Percentiles rank a stretch among this genome's conserved stretches.
These are phyloP conservation scores for Phytophthora pluvialis DNA, from an alignment of 352 stramenopile genomes.

Conservation along the genomic window DNA sequence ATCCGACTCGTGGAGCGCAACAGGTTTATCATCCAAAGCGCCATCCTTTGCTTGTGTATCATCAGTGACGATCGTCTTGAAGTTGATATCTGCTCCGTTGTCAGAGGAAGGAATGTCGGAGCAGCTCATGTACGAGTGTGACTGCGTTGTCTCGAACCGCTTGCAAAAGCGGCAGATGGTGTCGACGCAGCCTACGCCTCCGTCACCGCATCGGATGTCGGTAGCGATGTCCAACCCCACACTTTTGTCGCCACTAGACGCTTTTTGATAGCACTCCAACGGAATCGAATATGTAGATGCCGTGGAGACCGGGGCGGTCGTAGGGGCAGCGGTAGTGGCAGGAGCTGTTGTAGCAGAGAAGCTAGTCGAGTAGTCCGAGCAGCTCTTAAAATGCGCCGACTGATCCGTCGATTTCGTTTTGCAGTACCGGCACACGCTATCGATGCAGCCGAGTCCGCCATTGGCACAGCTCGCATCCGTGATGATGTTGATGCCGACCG, in stretches of 20 bases:
- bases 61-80: conserved; percentile 28
- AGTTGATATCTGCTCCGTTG: conserved; percentile 33
- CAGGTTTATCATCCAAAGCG: conserved; percentile 2
- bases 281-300: conserved; percentile 25
- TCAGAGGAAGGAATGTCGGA: conserved; percentile 23
- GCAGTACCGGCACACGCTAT: conserved; percentile 34
- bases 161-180: conserved; percentile 41
- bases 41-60: conserved; percentile 11
- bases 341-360: not conserved
- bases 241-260: conserved; percentile 28
- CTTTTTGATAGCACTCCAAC: conserved; percentile 29
- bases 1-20: conserved; percentile 13
- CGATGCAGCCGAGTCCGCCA: conserved; percentile 38
- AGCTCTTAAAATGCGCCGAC: conserved; percentile 32
- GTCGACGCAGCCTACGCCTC: conserved; percentile 38
- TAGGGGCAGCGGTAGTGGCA: not conserved
- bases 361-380: conserved; percentile 14
- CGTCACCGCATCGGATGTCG: conserved; percentile 41
- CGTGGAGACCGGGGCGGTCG: conserved; percentile 9
- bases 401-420: conserved; percentile 30
- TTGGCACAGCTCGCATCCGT: conserved; percentile 31
- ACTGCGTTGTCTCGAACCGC: conserved; percentile 33
- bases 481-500: conserved; percentile 34
- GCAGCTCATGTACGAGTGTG: conserved; percentile 28
- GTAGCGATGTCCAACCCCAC: conserved; percentile 36